Base-by-base conservation (phyloP, 106 monocot genomes). In the Phalaenopsis aphrodite region DNA sequence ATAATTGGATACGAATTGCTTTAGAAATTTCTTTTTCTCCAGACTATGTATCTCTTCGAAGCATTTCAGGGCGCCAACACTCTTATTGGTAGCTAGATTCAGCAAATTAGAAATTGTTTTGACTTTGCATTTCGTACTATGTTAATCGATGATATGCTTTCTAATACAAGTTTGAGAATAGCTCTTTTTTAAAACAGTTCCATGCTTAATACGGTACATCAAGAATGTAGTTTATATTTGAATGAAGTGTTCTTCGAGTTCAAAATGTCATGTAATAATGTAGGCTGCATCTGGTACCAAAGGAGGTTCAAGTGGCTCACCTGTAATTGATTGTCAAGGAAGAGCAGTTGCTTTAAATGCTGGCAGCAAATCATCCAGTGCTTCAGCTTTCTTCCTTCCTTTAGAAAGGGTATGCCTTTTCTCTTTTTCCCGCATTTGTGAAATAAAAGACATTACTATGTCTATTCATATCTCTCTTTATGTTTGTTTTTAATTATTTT, bases 221-320 rank as follows among this genome's bases (percentile, higher is more conserved):
- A 61, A 21, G 61, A 61, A 61, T 21, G 61, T 61, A 4, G 61
- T 21, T 61, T 6, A 61, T 61, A 61, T 61, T 61, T 21, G n/a
- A 61, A 21, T 61, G 61, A 61, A 5, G 61, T 21, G 4, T 21
- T 61, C n/a, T 61, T 4, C 1, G 1, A 6, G 21, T 21, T 61
- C 19, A 5, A 21, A n/a, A 61, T 61, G 19, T 61, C 61, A 61
- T 61, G 21, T 61, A 61, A 61, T 18, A n/a, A 12, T 77, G 39
- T 46, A 96, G 96, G 96, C 96, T 76, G 96, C 96, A 9, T 96
- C 96, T 74, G 96, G 96, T 24, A 96, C 96, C 38, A 96, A 96
- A 93, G 96, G 96, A 68, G 96, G 96, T 46, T 96, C 96, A 46
- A 96, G 96, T 78, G 96, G 96, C 81, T 96, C 96, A 42, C 96